Evolutionary conservation across 305 asterid species (phyloP), one percentile per base, ranked within the genome.

Genomic region (Coffea humblotiana): DNA sequence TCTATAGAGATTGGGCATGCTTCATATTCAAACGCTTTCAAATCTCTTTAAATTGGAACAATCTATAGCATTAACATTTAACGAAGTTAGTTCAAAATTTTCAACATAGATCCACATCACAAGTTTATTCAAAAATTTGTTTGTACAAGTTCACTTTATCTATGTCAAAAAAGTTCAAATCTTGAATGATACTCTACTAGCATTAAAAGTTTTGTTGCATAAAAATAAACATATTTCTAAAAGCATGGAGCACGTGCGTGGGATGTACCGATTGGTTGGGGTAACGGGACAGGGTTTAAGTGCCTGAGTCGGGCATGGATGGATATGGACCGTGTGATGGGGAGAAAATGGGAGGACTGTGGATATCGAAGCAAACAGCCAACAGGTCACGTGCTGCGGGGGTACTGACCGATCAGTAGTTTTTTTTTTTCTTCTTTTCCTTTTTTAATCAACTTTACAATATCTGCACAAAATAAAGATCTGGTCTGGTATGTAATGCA

Each of bases 301-400:
- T 81, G 73, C 63, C 37, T 32, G 32, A 63, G 43, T 51, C n/a
- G 3, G 67, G 1, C 74, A 80, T 77, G 74, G 84, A 76, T 0
- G 19, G 12, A 25, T 70, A 23, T 61, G 61, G 32, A 74, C 15
- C 84, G 90, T 77, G 2, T 2, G 67, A 79, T 84, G 73, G 13
- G 25, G 32, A 2, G 19, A 6, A 73, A 73, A 15, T 51, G 18
- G 3, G 16, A 7, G 65, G 70, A 77, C 72, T 78, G 77, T 80
- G 45, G n/a, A 49, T 54, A 68, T 51, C 32, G 77, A 65, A 72
- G 79, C 76, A 56, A 61, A 81, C 90, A 72, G 79, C 76, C 49
- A 61, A 81, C 90, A 82, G 47, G 45, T 84, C 92, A 89, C 89
- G 90, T 89, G 92, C 74, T 51, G 1, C 21, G 45, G 43, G 43